Evolutionary conservation across 306 rosid species (phyloP).

Genomic region (Prunus salicina): DNA sequence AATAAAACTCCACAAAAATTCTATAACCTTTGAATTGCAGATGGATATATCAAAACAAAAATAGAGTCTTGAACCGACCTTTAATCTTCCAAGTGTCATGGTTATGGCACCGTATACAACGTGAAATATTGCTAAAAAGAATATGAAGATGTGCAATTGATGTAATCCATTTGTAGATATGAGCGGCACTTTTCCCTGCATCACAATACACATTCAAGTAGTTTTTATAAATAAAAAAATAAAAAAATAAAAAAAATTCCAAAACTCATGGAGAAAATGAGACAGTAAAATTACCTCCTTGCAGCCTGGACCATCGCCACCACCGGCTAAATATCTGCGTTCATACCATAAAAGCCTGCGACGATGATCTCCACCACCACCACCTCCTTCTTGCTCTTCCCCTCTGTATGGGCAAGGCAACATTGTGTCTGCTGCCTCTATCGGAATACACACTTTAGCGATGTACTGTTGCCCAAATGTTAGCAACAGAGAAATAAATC

Average conservation of each 20-base stretch:
- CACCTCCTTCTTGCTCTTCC: neutral
- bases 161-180: slow-evolving; percentile 75
- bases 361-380: slow-evolving; percentile 27
- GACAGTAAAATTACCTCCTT: slow-evolving; percentile 31
- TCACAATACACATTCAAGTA: neutral
- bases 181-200: slow-evolving; percentile 67
- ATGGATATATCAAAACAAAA: neutral
- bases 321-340: slow-evolving; percentile 55
- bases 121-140: slow-evolving; percentile 86
- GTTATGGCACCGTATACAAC: slow-evolving; percentile 78
- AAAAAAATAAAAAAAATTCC: neutral
- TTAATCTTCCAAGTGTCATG: slow-evolving; percentile 82
- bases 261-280: neutral
- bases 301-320: slow-evolving; percentile 14
- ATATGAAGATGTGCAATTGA: slow-evolving; percentile 92
- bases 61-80: slow-evolving; percentile 31
- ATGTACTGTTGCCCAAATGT: slow-evolving; percentile 86
- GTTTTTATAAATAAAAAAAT: too few species aligned
- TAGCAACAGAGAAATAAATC: slow-evolving; percentile 81
- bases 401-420: slow-evolving; percentile 56
- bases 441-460: slow-evolving; percentile 52
- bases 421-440: slow-evolving; percentile 48
- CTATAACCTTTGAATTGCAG: neutral
- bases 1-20: neutral
- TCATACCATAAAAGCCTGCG: slow-evolving; percentile 70